Base-by-base conservation (phyloP, 192 early-diverging fungal species). In the Mortierella claussenii region DNA sequence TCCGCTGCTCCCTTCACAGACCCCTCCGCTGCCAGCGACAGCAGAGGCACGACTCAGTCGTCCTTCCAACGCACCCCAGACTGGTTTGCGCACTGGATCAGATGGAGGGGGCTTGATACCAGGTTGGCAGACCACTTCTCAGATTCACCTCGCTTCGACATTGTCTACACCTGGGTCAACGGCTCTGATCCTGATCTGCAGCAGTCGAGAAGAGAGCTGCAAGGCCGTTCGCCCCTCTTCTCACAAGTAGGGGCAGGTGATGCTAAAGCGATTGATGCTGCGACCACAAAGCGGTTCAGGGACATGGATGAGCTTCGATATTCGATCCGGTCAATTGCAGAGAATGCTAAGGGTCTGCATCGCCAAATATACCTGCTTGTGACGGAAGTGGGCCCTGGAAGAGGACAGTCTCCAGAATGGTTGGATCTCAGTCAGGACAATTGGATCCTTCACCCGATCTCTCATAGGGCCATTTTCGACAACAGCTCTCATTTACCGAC, bases 81-180 rank as follows among this genome's bases (percentile, higher is more conserved):
- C 20, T 75, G 71, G 71, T 42, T 56, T 20, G 48, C 45, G 0
- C 42, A 76, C n/a, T 76, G 73, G 73, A 53, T 62, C 28, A 49
- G 73, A 9, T 76, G 73, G 73, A 44, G 73, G n/a, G 59, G 59
- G 31, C 44, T 76, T 23, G 59, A 76, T n/a, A 30, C 52, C 0
- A 37, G 57, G 7, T 55, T 53, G 24, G 51, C 17, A 6, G 53
- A 66, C n/a, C 32, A 33, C 4, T 15, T 20, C 4, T 23, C 27
- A 49, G 42, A 60, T 10, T 13, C 49, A 18, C 45, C 23, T 2
- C 23, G 28, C 23, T 60, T 74, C 20, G 81, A 82, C 26, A 49
- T 79, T 21, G 60, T 82, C 33, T 82, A 82, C 43, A 82, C 76
- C 20, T 82, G 81, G 81, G 81, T 82, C 24, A 82, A 82, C 55